Percentiles rank a stretch among this genome's conserved stretches.
These are phyloP conservation scores for Sordariomycetes sp. DNA, from an alignment of 2,329 filamentous ascomycete genomes.

Conservation along the genomic window DNA sequence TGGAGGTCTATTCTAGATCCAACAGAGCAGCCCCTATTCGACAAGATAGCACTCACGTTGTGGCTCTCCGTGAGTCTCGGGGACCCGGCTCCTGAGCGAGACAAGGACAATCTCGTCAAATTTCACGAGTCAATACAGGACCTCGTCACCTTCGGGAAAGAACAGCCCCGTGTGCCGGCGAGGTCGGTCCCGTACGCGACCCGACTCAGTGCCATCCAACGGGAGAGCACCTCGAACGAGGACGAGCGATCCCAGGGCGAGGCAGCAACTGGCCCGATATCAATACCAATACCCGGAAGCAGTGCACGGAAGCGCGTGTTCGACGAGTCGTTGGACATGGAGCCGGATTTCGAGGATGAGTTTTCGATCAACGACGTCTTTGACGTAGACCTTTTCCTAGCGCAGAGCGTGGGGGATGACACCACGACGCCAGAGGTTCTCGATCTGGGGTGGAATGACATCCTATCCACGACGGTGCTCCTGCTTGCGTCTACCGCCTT, in stretches of 20 bases:
- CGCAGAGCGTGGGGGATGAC: constrained; percentile 3
- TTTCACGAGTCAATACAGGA: constrained; percentile 13
- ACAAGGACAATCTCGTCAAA: constrained; percentile 6
- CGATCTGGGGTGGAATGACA: constrained; percentile 7
- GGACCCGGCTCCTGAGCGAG: background rate
- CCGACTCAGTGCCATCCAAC: constrained; percentile 7
- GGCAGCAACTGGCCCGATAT: background rate
- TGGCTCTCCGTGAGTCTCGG: constrained; percentile 10
- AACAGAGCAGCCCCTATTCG: constrained; percentile 11
- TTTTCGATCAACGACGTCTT: constrained; percentile 5
- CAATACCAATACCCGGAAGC: background rate
- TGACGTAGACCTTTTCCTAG: constrained; percentile 2
- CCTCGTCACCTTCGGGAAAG: constrained; percentile 10
- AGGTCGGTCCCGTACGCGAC: constrained; percentile 1
- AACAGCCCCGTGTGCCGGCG: background rate
- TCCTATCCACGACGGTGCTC: constrained; percentile 8
- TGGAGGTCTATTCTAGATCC: constrained; percentile 13
- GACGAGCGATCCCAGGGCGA: background rate
- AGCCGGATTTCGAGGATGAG: background rate
- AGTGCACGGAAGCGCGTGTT: background rate
- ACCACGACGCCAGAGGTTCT: background rate
- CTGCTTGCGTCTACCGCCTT: constrained; percentile 10
- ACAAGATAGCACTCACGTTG: constrained; percentile 11
- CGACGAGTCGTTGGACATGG: background rate
- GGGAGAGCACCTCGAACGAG: constrained; percentile 1